phyloP scores from a whole-genome alignment of 371 early-diverging fungal species.

The Syncephalastrum racemosum region DNA sequence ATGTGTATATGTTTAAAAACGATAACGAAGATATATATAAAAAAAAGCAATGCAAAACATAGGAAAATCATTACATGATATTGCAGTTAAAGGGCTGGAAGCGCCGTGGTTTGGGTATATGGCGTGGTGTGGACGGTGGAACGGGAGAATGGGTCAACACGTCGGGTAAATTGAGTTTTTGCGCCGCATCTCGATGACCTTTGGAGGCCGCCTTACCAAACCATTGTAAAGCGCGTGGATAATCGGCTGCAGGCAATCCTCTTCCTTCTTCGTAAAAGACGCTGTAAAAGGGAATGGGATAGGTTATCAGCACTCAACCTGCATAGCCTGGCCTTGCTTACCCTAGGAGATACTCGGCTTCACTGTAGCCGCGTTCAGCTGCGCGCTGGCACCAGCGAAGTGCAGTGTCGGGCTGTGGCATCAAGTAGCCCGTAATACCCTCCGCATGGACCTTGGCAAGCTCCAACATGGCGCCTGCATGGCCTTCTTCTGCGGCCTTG shows the following conservation, averaged over 20 bases:
- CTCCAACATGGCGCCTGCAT: conserved; percentile 36
- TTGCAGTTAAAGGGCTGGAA: no score
- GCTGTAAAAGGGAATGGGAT: conserved; percentile 2
- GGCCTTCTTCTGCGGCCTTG: conserved; percentile 36
- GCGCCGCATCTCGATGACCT: conserved; percentile 24
- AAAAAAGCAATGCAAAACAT: no score
- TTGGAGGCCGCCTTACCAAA: conserved; percentile 35
- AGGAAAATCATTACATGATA: no score
- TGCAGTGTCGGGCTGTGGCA: conserved; percentile 22
- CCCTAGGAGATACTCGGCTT: conserved; percentile 45
- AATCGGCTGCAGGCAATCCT: conserved; percentile 19
- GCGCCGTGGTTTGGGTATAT: no score
- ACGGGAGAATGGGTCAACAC: no score
- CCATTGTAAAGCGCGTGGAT: conserved; percentile 29
- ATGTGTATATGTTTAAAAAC: no score
- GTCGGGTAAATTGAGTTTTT: conserved; percentile 21
- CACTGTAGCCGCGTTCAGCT: conserved; percentile 29
- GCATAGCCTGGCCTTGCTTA: conserved; percentile 9
- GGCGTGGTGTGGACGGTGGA: no score
- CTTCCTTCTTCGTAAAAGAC: conserved; percentile 27
- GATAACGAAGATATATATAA: no score
- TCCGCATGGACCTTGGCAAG: conserved; percentile 29
- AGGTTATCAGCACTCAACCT: neutral
- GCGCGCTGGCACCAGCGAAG: conserved; percentile 44
- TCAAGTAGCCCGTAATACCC: conserved; percentile 30